Conservation (phyloP, 805 yeast genomes). For the Wilhelminamyces savonicus region DNA sequence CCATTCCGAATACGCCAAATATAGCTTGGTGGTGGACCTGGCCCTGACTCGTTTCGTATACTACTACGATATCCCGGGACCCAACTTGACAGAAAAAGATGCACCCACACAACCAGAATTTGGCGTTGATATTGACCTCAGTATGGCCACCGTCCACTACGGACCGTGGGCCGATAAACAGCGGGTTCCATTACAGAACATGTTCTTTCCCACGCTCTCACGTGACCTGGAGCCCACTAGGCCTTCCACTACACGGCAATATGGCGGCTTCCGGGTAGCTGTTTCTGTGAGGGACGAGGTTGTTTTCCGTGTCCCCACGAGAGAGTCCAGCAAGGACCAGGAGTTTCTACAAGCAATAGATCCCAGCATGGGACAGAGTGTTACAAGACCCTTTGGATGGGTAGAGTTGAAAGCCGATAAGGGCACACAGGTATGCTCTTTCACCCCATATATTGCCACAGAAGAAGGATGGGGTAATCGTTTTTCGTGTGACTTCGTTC, state of each 20-base stretch:
- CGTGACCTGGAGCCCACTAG: slow-evolving; percentile 41
- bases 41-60: slow-evolving; percentile 49
- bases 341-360: slow-evolving; percentile 13
- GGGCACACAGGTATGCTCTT: slow-evolving; percentile 44
- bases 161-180: slow-evolving; percentile 98
- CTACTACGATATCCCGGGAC: slow-evolving; percentile 70
- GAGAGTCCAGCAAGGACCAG: slow-evolving; percentile 77
- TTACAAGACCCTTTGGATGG: slow-evolving; percentile 75
- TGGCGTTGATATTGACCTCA: slow-evolving; percentile 55
- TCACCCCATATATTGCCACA: slow-evolving; percentile 48
- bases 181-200: slow-evolving; percentile 53
- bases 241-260: slow-evolving; percentile 36
- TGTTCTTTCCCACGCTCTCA: slow-evolving; percentile 64
- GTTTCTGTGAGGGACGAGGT: slow-evolving; percentile 59
- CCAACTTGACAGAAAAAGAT: slow-evolving; percentile 34
- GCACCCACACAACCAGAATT: slow-evolving; percentile 17
- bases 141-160: slow-evolving; percentile 63
- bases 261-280: slow-evolving; percentile 50
- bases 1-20: slow-evolving; percentile 70
- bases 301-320: slow-evolving; percentile 68
- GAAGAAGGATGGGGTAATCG: slow-evolving; percentile 47
- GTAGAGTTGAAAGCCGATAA: slow-evolving; percentile 59
- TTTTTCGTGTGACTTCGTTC: slow-evolving; percentile 38
- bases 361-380: too few relatives aligned
- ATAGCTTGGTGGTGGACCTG: slow-evolving; percentile 62